These are phyloP conservation scores for Metschnikowia gruessii DNA, from an alignment of 805 yeast species.

Conservation along the genomic window DNA sequence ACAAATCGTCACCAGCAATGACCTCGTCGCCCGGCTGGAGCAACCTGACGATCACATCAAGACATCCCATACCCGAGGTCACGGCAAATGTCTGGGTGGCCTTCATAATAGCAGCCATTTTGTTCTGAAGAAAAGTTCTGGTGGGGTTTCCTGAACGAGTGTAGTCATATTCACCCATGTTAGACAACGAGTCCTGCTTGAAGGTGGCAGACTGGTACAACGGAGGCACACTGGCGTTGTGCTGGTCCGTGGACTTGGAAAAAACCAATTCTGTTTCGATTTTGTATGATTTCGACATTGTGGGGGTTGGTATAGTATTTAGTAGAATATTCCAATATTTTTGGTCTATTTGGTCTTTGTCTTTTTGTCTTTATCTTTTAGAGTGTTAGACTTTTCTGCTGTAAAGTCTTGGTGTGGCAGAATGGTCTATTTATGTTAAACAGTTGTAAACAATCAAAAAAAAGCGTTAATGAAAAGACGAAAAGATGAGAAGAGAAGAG, in stretches of 20 bases:
- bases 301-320: too few relatives aligned
- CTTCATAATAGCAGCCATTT: constrained; percentile 72
- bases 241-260: constrained; percentile 59
- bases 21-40: constrained; percentile 84
- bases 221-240: constrained; percentile 82
- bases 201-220: constrained; percentile 93
- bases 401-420: too few relatives aligned
- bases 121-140: constrained; percentile 73
- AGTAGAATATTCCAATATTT: too few relatives aligned
- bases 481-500: background rate
- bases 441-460: too few relatives aligned
- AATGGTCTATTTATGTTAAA: too few relatives aligned
- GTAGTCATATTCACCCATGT: constrained; percentile 71
- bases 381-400: too few relatives aligned
- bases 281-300: constrained; percentile 39
- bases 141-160: constrained; percentile 96
- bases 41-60: constrained; percentile 77
- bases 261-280: constrained; percentile 71
- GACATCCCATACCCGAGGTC: constrained; percentile 88
- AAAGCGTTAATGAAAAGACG: too few relatives aligned
- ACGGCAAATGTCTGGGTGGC: constrained; percentile 80
- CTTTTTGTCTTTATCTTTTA: too few relatives aligned
- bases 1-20: constrained; percentile 90
- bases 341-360: background rate
- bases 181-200: constrained; percentile 68